phyloP scores from a whole-genome alignment of 2,329 filamentous ascomycete genomes.

The Stagonosporopsis cucurbitacearum region DNA sequence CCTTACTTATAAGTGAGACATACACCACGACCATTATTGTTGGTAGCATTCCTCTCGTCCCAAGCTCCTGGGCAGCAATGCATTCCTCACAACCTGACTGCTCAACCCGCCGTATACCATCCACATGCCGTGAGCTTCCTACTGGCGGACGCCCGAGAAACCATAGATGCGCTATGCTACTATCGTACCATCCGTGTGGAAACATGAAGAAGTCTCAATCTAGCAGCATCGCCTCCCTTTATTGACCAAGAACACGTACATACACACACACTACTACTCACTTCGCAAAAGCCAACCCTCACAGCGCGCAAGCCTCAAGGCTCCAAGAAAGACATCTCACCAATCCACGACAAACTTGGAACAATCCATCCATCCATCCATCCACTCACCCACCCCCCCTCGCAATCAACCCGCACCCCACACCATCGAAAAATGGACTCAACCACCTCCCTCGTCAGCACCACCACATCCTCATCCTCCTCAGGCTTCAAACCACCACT shows the following conservation, averaged over 20 bases:
- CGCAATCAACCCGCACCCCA: no score
- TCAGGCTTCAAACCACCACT: neutral
- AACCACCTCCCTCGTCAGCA: constrained; percentile 8
- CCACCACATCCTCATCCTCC: neutral
- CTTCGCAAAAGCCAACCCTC: neutral
- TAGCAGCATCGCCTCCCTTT: neutral
- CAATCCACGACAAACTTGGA: no score
- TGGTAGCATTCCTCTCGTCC: neutral
- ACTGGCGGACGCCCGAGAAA: neutral
- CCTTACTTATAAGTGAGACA: neutral
- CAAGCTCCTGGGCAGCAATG: neutral
- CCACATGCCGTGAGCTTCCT: neutral
- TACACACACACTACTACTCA: neutral
- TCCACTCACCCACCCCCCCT: no score
- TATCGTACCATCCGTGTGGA: neutral
- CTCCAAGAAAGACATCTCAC: neutral
- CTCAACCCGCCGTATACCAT: neutral
- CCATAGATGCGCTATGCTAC: neutral
- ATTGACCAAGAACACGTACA: neutral
- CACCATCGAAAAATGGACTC: no score
- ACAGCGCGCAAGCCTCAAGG: neutral
- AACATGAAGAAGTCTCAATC: neutral
- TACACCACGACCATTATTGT: neutral
- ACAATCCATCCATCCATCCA: neutral
- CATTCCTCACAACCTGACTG: neutral